phyloP scores from a whole-genome alignment of 768 basidiomycete species.

The Chalciporus pseudorubinellus region DNA sequence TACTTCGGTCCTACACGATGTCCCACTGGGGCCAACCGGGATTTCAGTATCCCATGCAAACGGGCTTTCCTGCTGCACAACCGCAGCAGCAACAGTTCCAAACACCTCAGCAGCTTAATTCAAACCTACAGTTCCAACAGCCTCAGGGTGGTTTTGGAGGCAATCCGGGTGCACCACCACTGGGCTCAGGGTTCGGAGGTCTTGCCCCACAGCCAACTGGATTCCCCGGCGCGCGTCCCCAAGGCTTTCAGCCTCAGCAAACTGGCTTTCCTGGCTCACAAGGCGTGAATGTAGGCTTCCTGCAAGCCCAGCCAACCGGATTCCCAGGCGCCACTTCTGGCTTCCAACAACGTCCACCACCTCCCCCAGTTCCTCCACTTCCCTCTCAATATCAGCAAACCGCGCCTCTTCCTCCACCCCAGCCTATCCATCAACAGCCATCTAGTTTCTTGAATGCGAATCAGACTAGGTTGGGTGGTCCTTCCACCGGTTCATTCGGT shows the following conservation, averaged over 20 bases:
- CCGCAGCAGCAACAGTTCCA: slow-evolving; percentile 50
- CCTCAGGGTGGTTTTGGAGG: slow-evolving; percentile 35
- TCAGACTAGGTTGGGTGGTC: slow-evolving; percentile 43
- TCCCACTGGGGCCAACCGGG: slow-evolving; percentile 75
- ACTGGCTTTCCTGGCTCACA: slow-evolving; percentile 43
- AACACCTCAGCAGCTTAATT: slow-evolving; percentile 32
- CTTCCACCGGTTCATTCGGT: slow-evolving; percentile 15
- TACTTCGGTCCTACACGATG: slow-evolving; percentile 42
- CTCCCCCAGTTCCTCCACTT: slow-evolving; percentile 46
- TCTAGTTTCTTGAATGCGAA: slow-evolving; percentile 56
- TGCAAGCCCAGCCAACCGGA: slow-evolving; percentile 55
- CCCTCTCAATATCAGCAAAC: slow-evolving; percentile 60
- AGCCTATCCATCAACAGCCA: slow-evolving; percentile 35
- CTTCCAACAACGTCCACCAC: slow-evolving; percentile 38
- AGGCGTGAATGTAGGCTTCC: slow-evolving; percentile 31
- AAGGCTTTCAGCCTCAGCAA: slow-evolving; percentile 44
- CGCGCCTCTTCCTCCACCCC: slow-evolving; percentile 38
- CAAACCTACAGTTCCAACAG: slow-evolving; percentile 40
- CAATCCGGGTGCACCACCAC: slow-evolving; percentile 24
- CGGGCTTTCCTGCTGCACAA: slow-evolving; percentile 54
- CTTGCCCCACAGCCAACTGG: slow-evolving; percentile 65
- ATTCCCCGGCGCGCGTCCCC: slow-evolving; percentile 36
- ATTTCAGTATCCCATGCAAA: slow-evolving; percentile 73
- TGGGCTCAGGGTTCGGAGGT: slow-evolving; percentile 36
- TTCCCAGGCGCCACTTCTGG: slow-evolving; percentile 27